A percentile compares a stretch with the other conserved stretches of the same genome.
phyloP scores from a whole-genome alignment of 257 asterid genomes.

The Prunella vulgaris region DNA sequence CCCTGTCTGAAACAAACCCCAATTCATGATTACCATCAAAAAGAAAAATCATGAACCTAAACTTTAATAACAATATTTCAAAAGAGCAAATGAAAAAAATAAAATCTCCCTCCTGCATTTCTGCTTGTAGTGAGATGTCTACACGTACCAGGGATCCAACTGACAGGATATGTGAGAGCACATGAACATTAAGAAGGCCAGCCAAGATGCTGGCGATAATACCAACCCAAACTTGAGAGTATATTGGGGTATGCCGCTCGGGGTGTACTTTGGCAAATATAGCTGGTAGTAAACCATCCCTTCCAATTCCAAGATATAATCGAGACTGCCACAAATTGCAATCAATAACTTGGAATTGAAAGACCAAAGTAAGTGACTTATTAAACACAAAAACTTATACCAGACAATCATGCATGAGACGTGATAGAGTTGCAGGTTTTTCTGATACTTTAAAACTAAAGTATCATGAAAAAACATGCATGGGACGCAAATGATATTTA shows the following conservation, averaged over 20 bases:
- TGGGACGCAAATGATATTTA: constrained; percentile 29
- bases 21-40: neutral
- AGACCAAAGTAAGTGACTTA: neutral
- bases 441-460: neutral
- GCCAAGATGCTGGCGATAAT: constrained; percentile 74
- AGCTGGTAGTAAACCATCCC: constrained; percentile 88
- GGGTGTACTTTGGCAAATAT: constrained; percentile 76
- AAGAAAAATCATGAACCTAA: neutral
- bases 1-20: constrained; percentile 64
- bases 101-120: constrained; percentile 4
- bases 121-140: neutral
- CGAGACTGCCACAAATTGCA: constrained; percentile 60
- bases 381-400: neutral
- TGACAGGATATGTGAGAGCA: constrained; percentile 88
- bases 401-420: too few relatives aligned
- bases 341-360: constrained; percentile 22
- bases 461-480: neutral
- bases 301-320: constrained; percentile 90
- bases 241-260: constrained; percentile 71
- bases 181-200: constrained; percentile 73
- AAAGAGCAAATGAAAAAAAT: neutral
- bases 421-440: neutral
- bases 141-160: constrained; percentile 90
- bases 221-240: constrained; percentile 95
- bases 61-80: neutral